phyloP scores from a whole-genome alignment of 1,284 basidiomycete species.

The Ganoderma boninense region DNA sequence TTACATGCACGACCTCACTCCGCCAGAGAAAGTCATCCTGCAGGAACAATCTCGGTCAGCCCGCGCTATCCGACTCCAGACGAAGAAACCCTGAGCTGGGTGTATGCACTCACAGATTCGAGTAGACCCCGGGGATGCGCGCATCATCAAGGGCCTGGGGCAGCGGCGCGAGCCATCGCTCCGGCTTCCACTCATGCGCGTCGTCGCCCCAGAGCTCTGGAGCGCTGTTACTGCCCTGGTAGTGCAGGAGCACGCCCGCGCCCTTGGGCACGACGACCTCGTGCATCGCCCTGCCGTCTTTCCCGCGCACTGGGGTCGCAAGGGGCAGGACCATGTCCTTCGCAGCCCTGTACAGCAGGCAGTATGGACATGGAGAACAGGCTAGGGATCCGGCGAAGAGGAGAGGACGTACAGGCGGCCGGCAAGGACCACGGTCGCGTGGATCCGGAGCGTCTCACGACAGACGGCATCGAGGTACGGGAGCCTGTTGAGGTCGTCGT shows the following conservation, averaged over 20 bases:
- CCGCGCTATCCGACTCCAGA: too few relatives aligned
- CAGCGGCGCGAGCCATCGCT: slow-evolving; percentile 30
- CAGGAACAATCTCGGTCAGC: too few relatives aligned
- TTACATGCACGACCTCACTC: slow-evolving; percentile 21
- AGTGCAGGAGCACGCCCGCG: slow-evolving; percentile 14
- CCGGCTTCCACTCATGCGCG: slow-evolving; percentile 35
- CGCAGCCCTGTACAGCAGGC: slow-evolving; percentile 18
- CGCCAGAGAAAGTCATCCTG: slow-evolving; percentile 30
- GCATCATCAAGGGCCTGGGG: slow-evolving; percentile 23
- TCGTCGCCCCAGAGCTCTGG: slow-evolving; percentile 33
- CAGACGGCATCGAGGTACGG: slow-evolving; percentile 46
- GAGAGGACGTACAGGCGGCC: not conserved
- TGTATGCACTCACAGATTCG: slow-evolving; percentile 26
- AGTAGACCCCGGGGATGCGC: slow-evolving; percentile 31
- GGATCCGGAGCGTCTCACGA: slow-evolving; percentile 39
- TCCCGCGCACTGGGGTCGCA: slow-evolving; percentile 33
- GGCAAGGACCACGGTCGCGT: not conserved
- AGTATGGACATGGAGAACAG: not conserved
- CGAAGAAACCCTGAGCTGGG: too few relatives aligned
- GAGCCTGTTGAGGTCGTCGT: slow-evolving; percentile 41
- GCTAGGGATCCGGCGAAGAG: too few relatives aligned
- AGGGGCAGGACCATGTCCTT: slow-evolving; percentile 36
- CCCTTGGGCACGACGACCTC: slow-evolving; percentile 7
- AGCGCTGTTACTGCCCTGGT: slow-evolving; percentile 25
- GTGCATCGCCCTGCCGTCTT: not conserved